These are phyloP conservation scores for Coemansia sp. DNA, from an alignment of 371 early-diverging fungal species.

Conservation along the genomic window DNA sequence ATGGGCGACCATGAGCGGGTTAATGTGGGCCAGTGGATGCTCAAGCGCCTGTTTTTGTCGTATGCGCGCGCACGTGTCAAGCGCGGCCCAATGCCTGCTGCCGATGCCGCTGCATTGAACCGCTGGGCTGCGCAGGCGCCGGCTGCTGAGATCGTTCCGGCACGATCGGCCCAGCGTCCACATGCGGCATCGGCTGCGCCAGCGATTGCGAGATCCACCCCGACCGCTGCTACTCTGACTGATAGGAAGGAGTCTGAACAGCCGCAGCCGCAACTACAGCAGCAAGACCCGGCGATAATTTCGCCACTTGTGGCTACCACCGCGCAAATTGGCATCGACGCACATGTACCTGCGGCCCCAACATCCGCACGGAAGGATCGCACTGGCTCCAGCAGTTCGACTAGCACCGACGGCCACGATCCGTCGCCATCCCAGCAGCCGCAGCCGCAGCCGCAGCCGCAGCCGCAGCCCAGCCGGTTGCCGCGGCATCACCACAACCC, in stretches of 20 bases:
- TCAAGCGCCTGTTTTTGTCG: constrained; percentile 47
- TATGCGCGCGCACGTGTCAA: constrained; percentile 39
- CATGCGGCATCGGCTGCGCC: constrained; percentile 1
- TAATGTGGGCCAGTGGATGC: constrained; percentile 53
- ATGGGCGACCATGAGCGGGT: constrained; percentile 54
- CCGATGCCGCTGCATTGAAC: constrained; percentile 31
- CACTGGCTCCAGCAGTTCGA: not conserved
- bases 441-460: not conserved
- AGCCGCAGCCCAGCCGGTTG: not conserved
- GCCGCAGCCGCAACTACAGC: not conserved
- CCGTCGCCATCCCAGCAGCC: not conserved
- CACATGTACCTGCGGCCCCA: not conserved
- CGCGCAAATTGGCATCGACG: constrained; percentile 12
- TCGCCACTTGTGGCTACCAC: constrained; percentile 20
- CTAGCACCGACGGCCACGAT: not conserved
- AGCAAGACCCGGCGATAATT: constrained; percentile 13
- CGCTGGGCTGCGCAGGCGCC: constrained; percentile 44
- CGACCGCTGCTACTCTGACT: no score
- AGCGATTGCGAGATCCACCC: not conserved
- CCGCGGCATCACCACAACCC: constrained; percentile 35
- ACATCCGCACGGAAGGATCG: not conserved
- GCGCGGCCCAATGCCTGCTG: constrained; percentile 28
- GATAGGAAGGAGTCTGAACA: no score
- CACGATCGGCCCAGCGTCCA: not conserved
- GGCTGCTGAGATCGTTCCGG: constrained; percentile 31